Evolutionary conservation across 257 asterid genomes (phyloP).

Genomic region (Solanum appendiculatum): DNA sequence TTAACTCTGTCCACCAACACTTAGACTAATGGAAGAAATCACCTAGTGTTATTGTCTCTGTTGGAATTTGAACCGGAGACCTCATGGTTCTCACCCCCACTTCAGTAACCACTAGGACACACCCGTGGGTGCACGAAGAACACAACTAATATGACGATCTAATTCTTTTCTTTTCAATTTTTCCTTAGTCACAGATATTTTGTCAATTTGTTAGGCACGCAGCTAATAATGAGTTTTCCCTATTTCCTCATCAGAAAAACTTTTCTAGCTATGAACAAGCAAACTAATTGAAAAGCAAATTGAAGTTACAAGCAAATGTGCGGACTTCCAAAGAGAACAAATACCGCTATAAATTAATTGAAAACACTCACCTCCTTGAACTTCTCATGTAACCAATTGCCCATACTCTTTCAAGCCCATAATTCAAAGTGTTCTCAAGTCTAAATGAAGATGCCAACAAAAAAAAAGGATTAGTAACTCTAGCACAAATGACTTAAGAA

Average conservation of each 20-base stretch:
- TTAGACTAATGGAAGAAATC: neutral
- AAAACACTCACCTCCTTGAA: slow-evolving; percentile 66
- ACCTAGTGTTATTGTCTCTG: neutral
- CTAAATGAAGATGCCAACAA: slow-evolving; percentile 32
- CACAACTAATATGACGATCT: neutral
- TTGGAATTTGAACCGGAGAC: neutral
- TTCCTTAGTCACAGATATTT: neutral
- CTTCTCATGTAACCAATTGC: slow-evolving; percentile 83
- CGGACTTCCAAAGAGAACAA: neutral
- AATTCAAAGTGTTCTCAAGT: slow-evolving; percentile 89
- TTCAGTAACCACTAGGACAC: neutral
- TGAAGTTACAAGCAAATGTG: neutral
- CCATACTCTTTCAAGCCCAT: slow-evolving; percentile 99
- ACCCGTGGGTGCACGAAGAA: neutral
- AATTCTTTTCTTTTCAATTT: neutral
- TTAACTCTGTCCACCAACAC: neutral
- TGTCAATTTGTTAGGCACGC: neutral
- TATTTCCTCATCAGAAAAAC: neutral
- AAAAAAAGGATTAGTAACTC: neutral
- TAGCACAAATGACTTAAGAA: neutral
- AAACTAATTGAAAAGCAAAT: neutral
- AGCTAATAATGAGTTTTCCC: neutral
- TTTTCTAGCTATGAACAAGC: neutral
- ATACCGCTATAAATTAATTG: neutral
- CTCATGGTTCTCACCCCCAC: neutral